Conservation (phyloP, 1,284 basidiomycete genomes). For the Takashimella tepidaria region DNA sequence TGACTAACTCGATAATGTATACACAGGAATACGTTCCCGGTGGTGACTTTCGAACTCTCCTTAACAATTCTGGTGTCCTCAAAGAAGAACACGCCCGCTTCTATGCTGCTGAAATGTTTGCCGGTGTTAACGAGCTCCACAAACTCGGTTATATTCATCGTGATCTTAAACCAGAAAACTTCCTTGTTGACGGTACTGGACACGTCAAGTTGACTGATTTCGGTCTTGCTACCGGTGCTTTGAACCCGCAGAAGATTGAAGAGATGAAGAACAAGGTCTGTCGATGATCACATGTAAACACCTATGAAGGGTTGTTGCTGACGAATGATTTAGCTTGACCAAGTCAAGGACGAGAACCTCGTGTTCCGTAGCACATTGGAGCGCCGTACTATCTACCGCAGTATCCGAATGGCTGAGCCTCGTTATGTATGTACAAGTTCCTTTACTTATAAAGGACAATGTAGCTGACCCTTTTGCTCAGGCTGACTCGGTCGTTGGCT, state of each 20-base stretch:
- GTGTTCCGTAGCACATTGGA: slow-evolving; percentile 91
- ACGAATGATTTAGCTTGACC: slow-evolving; percentile 81
- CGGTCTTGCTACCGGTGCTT: slow-evolving; percentile 90
- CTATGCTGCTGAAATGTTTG: slow-evolving; percentile 95
- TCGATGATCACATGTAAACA: not conserved
- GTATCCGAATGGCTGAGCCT: slow-evolving; percentile 83
- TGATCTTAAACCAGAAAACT: slow-evolving; percentile 95
- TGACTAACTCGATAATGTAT: not conserved
- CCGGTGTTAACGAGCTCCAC: slow-evolving; percentile 82
- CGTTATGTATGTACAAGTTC: slow-evolving; percentile 57
- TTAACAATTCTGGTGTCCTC: slow-evolving; percentile 93
- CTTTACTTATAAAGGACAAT: too few relatives aligned
- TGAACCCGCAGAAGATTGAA: slow-evolving; percentile 93
- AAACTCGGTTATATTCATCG: slow-evolving; percentile 96
- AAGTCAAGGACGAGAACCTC: slow-evolving; percentile 89
- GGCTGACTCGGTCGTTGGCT: slow-evolving; percentile 96
- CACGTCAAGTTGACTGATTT: slow-evolving; percentile 99
- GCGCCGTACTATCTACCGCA: slow-evolving; percentile 89
- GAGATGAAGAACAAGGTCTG: slow-evolving; percentile 83
- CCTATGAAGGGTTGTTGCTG: not conserved
- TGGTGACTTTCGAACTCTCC: slow-evolving; percentile 87
- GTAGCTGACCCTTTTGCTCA: slow-evolving; percentile 14
- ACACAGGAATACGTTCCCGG: slow-evolving; percentile 90
- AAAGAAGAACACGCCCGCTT: slow-evolving; percentile 93
- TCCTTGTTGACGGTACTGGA: slow-evolving; percentile 89